Base-by-base conservation (phyloP, 176 grass and related monocot genomes). In the Dendrocalamus sinicus region DNA sequence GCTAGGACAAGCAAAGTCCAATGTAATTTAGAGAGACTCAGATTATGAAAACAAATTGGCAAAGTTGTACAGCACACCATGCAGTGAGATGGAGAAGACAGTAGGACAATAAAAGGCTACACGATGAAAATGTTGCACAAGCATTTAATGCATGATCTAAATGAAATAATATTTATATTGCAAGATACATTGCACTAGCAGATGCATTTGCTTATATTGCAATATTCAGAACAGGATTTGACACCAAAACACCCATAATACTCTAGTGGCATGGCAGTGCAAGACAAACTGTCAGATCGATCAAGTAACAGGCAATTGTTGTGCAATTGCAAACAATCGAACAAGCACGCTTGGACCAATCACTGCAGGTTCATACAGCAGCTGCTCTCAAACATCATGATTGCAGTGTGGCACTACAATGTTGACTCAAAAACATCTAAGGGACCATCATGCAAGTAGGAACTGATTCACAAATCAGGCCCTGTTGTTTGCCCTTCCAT, bases 211-310 rank as follows among this genome's bases (percentile, higher is more conserved):
- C 50, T 51, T 84, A 47, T n/a, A 54, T 54, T 76, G 72, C 51
- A 32, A 28, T 77, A 70, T 85, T 60, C 63, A 69, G 26, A 69
- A 85, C 50, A 58, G 48, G 68, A 69, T 59, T 59, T 67, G 44
- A 28, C 63, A 22, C 11, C 24, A 30, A 9, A 17, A 13, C 45
- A 78, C 3, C 12, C 52, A 32, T n/a, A 10, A 5, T 35, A 69
- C 7, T 44, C 35, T 67, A 44, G 58, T 52, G 14, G 63, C 23
- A 55, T 26, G 40, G 26, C 41, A 45, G 0, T 67, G 64, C 45
- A 54, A 43, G 23, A 67, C 2, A 61, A 64, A 15, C 37, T 45
- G 22, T 15, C 48, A 16, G 5, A 9, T 28, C 8, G 9, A 40
- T 44, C 48, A 45, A 45, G 66, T 84, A 67, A 66, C 62, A 66